Evolutionary conservation across 2,329 filamentous ascomycete species (phyloP), one percentile per base, ranked within the genome.

Genomic region (Cladosporium halotolerans): DNA sequence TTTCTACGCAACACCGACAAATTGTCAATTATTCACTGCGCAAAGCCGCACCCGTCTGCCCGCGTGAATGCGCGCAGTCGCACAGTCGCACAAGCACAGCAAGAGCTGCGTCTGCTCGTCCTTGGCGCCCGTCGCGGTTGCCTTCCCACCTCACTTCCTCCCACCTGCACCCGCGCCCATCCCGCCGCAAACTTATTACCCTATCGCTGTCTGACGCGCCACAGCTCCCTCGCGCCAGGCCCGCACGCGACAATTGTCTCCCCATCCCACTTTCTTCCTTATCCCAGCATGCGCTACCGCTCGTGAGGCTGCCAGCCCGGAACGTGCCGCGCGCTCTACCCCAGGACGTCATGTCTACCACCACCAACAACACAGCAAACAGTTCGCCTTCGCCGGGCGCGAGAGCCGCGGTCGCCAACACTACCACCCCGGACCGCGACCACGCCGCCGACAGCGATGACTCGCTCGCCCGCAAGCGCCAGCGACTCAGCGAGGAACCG

Each of bases 381-480:
- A 54, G 32, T 39, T 47, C 49, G 18, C 63, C 62, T 52, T 54
- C 58, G 34, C 46, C 46, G 36, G 41, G 45, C n/a, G 42, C 53
- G 19, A 11, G 13, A 9, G 8, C 34, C 10, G 10, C n/a, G 4
- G 10, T 11, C 10, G 10, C 10, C 10, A 11, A 36, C 10, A 38
- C 66, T 65, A 57, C 68, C 67, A 58, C 51, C 10, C 65, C 66
- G 16, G 68, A 68, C 57, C 73, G 73, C 63, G 70, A 75, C 58
- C 67, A 69, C 54, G 68, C 69, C 55, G 72, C 71, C 62, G 73
- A 76, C 66, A 70, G 70, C 52, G 69, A 75, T 61, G 64, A 69
- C 48, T 71, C 71, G 34, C 67, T 71, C 53, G 70, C 72, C 32
- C 72, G 73, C 62, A 77, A 76, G 67, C 71, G 73, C 62, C 73